Conservation (phyloP, 768 basidiomycete species). For the Trametes gibbosa region DNA sequence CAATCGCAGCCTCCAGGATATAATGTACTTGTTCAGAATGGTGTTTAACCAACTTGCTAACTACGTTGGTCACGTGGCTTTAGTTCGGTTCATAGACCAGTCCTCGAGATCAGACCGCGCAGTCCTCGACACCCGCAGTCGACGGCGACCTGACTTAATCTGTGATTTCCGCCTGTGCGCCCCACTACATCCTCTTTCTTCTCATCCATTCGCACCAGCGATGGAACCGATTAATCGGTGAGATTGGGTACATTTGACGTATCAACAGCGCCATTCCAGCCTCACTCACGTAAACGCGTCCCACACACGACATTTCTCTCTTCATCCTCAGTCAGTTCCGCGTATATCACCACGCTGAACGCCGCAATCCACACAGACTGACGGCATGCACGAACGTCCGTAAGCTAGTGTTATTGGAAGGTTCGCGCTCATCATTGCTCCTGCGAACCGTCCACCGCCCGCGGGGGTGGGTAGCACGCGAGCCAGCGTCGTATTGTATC, state of each 20-base stretch:
- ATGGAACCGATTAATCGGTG: background rate
- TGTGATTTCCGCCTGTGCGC: background rate
- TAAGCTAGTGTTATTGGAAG: background rate
- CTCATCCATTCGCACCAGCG: background rate
- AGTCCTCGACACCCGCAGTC: too few relatives aligned
- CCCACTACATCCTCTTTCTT: background rate
- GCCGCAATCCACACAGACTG: background rate
- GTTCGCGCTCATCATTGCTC: background rate
- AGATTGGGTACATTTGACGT: background rate
- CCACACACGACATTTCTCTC: background rate
- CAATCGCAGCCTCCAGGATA: too few relatives aligned
- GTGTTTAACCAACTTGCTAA: too few relatives aligned
- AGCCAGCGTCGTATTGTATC: background rate
- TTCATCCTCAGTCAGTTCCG: slow-evolving; percentile 4
- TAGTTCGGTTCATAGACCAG: too few relatives aligned
- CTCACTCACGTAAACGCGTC: background rate
- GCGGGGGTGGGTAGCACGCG: background rate
- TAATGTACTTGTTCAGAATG: too few relatives aligned
- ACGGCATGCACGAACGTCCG: background rate
- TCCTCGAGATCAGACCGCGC: too few relatives aligned
- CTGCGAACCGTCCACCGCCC: background rate
- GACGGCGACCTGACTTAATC: too few relatives aligned
- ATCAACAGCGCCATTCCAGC: background rate
- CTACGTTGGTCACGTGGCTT: too few relatives aligned
- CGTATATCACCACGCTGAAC: slow-evolving; percentile 2